phyloP scores from a whole-genome alignment of 1,284 basidiomycete species.

The Malassezia furfur region DNA sequence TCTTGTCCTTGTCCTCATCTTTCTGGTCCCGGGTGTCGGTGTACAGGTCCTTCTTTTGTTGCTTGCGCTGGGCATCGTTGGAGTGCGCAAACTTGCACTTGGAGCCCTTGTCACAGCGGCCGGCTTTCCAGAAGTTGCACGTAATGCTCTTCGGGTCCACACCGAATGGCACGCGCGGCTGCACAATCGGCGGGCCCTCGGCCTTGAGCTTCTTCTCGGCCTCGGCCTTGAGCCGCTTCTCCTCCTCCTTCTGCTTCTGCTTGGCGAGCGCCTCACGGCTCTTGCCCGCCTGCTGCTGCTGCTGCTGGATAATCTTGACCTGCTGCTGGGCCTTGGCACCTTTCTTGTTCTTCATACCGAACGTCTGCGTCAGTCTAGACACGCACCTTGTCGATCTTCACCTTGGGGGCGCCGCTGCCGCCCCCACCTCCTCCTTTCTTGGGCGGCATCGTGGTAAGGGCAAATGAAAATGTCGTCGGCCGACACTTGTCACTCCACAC shows the following conservation, averaged over 20 bases:
- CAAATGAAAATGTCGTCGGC: constrained; percentile 12
- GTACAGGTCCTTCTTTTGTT: constrained; percentile 93
- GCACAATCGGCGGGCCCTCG: constrained; percentile 45
- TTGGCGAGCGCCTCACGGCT: constrained; percentile 67
- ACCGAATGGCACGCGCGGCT: constrained; percentile 77
- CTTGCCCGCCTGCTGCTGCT: constrained; percentile 57
- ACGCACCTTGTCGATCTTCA: constrained; percentile 33
- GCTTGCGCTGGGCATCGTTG: constrained; percentile 71
- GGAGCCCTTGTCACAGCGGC: constrained; percentile 37
- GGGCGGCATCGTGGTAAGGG: constrained; percentile 31
- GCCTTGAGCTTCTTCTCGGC: constrained; percentile 59
- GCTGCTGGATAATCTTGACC: constrained; percentile 68
- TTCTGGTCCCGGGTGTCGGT: constrained; percentile 65
- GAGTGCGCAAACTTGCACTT: constrained; percentile 92
- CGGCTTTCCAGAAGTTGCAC: constrained; percentile 32
- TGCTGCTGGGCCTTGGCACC: constrained; percentile 82
- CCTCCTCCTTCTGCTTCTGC: constrained; percentile 67
- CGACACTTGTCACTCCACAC: constrained; percentile 4
- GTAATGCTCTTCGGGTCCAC: constrained; percentile 52
- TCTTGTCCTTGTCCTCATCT: constrained; percentile 49
- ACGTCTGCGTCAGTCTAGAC: constrained; percentile 45
- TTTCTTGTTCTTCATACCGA: constrained; percentile 85
- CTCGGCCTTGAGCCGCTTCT: constrained; percentile 75
- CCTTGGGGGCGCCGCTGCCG: constrained; percentile 52
- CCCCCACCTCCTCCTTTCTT: constrained; percentile 27